phyloP scores from a whole-genome alignment of 1,284 basidiomycete genomes.

The Trichosporon ovoides region DNA sequence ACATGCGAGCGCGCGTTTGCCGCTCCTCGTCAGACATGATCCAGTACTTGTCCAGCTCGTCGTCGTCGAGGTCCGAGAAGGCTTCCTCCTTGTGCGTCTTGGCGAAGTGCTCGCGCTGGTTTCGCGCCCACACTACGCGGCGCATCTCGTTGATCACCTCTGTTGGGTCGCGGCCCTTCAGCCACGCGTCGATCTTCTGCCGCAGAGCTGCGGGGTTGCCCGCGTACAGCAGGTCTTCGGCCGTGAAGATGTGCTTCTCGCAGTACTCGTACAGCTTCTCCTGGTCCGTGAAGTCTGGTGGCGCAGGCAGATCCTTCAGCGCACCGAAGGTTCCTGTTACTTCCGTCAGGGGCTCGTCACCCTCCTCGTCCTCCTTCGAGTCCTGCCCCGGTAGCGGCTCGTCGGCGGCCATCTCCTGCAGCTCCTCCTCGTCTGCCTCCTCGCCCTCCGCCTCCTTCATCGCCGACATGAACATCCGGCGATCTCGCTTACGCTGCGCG shows the following conservation, averaged over 20 bases:
- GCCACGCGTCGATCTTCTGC: conserved; percentile 31
- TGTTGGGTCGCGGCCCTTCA: conserved; percentile 32
- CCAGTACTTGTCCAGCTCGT: conserved; percentile 75
- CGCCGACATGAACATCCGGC: conserved; percentile 12
- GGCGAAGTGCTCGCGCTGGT: conserved; percentile 30
- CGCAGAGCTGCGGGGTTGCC: conserved; percentile 17
- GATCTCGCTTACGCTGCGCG: conserved; percentile 12
- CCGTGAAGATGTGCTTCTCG: conserved; percentile 30
- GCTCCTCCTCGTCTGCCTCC: conserved; percentile 22
- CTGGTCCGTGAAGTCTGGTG: conserved; percentile 33
- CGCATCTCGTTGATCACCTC: conserved; percentile 47
- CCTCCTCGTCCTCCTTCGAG: conserved; percentile 20
- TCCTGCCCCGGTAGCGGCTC: conserved; percentile 11
- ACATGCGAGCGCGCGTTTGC: conserved; percentile 84
- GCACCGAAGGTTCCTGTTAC: background rate
- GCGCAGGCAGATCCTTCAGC: conserved; percentile 6
- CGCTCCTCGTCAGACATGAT: conserved; percentile 81
- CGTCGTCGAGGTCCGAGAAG: conserved; percentile 78
- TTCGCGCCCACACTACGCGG: conserved; percentile 53
- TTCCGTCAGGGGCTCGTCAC: conserved; percentile 11
- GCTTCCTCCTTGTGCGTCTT: conserved; percentile 31
- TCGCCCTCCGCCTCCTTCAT: conserved; percentile 10
- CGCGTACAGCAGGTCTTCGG: conserved; percentile 29
- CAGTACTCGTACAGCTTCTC: conserved; percentile 29
- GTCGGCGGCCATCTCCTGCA: conserved; percentile 21